Evolutionary conservation across 768 basidiomycete species (phyloP), one percentile per base, ranked within the genome.

Genomic region (Fomitopsis pulvina): DNA sequence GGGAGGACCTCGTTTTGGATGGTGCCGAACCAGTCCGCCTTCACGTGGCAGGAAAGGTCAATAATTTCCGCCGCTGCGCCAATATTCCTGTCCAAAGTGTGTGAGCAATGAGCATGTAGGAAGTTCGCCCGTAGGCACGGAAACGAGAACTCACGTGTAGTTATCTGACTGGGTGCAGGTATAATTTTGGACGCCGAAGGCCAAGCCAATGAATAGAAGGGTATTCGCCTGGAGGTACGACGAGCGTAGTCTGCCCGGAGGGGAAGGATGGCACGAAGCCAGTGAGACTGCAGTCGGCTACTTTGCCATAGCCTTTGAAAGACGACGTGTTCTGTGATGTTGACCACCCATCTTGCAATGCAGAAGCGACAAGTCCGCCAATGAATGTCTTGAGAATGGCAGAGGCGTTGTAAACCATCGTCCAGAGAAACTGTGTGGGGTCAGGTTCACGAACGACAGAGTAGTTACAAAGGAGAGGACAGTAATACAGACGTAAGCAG

Each of bases 131-230:
- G 14, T 14, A 16, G 20, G 38, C 12, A 22, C 10, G 9, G 29
- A 20, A 9, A 24, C 28, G 25, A 9, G 14, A 10, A 53, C 74
- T 54, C 48, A 80, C 79, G 69, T 69, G 57, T 67, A 80, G 44
- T 51, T 60, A 39, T 68, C 63, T 39, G 52, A 60, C 30, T 52
- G 47, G 12, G 57, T 59, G 57, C 79, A 80, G 24, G 76, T 80
- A 60, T 80, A 81, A 60, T 80, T 79, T 59, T 80, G 78, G 11
- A 68, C 70, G 24, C 77, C 74, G 44, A 77, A 59, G 12, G 66
- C 76, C n/a, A 78, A 59, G 8, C 66, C 70, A 43, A 79, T 68
- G 59, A 66, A 76, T 10, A 8, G 63, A 48, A 12, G 59, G 66
- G 0, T 70, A 65, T 0, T 63, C 51, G 16, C 54, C 52, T 5